Percentiles rank a stretch among this genome's conserved stretches.
phyloP scores from a whole-genome alignment of 495 filamentous ascomycete genomes.

The Bacidia gigantensis region DNA sequence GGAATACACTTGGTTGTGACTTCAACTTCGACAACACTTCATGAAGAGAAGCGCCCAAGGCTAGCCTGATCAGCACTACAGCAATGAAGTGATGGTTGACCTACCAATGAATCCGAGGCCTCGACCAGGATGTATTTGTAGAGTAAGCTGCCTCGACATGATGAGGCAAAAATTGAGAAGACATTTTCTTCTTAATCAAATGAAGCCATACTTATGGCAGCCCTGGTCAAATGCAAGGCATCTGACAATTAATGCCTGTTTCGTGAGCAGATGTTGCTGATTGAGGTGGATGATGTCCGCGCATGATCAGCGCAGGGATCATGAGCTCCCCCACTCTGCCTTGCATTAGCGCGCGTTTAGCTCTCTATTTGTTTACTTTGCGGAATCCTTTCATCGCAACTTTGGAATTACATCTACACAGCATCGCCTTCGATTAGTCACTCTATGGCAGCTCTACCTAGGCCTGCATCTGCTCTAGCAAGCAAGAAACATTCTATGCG shows the following conservation, averaged over 20 bases:
- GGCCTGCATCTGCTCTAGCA: slow-evolving; percentile 36
- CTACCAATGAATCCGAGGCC: slow-evolving; percentile 68
- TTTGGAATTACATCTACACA: neutral
- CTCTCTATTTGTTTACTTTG: neutral
- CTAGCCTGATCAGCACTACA: slow-evolving; percentile 28
- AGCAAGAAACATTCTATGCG: slow-evolving; percentile 42
- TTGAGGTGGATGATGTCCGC: neutral
- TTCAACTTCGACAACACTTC: slow-evolving; percentile 76
- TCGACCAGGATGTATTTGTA: slow-evolving; percentile 59
- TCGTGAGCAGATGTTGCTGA: neutral
- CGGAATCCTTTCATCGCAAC: no score
- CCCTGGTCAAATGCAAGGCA: neutral
- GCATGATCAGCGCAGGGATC: neutral
- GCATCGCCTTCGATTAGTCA: neutral
- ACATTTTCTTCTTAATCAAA: neutral
- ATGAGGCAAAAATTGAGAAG: neutral
- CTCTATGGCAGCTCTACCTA: slow-evolving; percentile 41
- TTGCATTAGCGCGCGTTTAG: neutral
- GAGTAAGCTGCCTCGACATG: slow-evolving; percentile 10
- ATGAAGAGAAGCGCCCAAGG: slow-evolving; percentile 78
- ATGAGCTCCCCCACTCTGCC: neutral
- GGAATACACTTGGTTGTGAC: slow-evolving; percentile 65
- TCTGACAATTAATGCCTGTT: neutral
- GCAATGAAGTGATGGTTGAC: slow-evolving; percentile 2
- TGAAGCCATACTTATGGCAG: neutral